Base-by-base conservation (phyloP, 352 stramenopile genomes). In the Globisporangium paddicum region DNA sequence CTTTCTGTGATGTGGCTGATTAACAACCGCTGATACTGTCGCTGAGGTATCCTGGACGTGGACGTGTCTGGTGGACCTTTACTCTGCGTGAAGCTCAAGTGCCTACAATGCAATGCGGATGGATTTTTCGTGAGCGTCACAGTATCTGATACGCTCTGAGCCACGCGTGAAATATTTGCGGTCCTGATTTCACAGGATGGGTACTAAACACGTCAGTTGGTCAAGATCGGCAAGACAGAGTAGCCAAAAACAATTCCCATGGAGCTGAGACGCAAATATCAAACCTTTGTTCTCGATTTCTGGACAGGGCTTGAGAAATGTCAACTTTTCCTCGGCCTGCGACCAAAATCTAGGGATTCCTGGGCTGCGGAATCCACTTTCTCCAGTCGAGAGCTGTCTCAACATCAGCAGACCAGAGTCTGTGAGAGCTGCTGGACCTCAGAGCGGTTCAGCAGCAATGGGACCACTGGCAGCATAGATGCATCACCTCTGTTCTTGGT, bases 371-470 rank as follows among this genome's bases (percentile, higher is more conserved):
- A 44, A 44, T 44, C 38, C 16, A 44, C 21, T 44, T 44, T 18
- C 35, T 18, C 7, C 35, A 41, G 35, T 13, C n/a, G 7, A 41
- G 34, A 10, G 9, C 18, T 44, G 38, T 44, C 38, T 44, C 38
- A 44, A 44, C 4, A 21, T 77, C 47, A 86, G 56, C 76, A 83
- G 26, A 79, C 64, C 47, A 86, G 60, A 19, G 61, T 48, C 56
- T 75, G 66, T 11, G 73, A 71, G 13, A 86, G 55, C 51, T 74
- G 70, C 49, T 79, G 66, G 42, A 84, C 68, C 16, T 84, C 67
- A 7, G 68, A 74, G 23, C 65, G 55, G 49, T 84, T 82, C 53
- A 86, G 66, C 28, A 84, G 63, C 34, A 86, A 51, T 57, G 62
- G 74, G 21, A 83, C 47, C 28, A 60, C 49, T 47, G 49, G 41